phyloP scores from a whole-genome alignment of 768 basidiomycete genomes.

The Leccinum ochraceum region DNA sequence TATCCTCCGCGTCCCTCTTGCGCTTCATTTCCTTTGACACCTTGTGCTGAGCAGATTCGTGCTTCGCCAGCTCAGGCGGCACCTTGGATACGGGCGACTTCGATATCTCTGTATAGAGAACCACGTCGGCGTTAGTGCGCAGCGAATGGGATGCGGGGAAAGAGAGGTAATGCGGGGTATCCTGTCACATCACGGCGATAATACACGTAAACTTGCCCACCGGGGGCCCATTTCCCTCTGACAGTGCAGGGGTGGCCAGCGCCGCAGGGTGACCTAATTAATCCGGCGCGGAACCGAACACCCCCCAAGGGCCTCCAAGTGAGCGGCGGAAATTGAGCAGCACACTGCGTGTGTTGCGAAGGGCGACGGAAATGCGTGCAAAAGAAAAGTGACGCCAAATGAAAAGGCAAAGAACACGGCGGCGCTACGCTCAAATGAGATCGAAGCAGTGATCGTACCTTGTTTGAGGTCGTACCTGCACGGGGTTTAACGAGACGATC shows the following conservation, averaged over 20 bases:
- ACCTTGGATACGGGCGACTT: conserved; percentile 95
- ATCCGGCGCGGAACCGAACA: conserved; percentile 10
- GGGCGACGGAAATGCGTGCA: conserved; percentile 5
- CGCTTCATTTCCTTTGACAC: conserved; percentile 95
- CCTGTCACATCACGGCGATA: conserved; percentile 7
- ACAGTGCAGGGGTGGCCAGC: background rate
- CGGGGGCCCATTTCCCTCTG: background rate
- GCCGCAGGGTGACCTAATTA: background rate
- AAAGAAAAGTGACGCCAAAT: background rate
- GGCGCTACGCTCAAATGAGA: background rate
- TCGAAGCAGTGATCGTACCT: conserved; percentile 47
- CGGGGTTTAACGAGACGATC: conserved; percentile 6
- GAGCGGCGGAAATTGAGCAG: conserved; percentile 15
- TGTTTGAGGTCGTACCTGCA: conserved; percentile 93
- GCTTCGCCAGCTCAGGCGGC: conserved; percentile 82
- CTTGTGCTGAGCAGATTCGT: conserved; percentile 89
- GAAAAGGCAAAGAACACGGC: background rate
- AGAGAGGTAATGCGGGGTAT: conserved; percentile 14
- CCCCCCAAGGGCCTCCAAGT: too few species aligned
- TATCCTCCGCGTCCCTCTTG: conserved; percentile 83
- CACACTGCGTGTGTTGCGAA: background rate
- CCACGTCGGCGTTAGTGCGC: conserved; percentile 19
- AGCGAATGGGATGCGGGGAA: conserved; percentile 11
- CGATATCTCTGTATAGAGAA: conserved; percentile 65
- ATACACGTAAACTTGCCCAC: background rate